A percentile compares a stretch with the other conserved stretches of the same genome.
phyloP scores from a whole-genome alignment of 2,329 filamentous ascomycete species.

The Chaetomium globosum region DNA sequence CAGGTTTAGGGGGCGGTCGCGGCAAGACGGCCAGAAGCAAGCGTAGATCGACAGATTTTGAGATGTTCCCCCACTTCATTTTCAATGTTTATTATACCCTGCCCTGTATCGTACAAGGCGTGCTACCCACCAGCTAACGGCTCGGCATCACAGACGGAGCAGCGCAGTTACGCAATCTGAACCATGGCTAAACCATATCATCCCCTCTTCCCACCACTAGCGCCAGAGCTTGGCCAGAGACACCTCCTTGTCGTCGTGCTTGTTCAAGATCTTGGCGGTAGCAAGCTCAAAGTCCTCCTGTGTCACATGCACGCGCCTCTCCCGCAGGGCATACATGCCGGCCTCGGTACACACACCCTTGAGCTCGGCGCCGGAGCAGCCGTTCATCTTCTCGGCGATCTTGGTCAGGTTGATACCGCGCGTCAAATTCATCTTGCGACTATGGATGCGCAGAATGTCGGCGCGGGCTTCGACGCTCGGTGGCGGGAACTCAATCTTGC shows the following conservation, averaged over 20 bases:
- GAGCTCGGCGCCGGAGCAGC: slow-evolving; percentile 93
- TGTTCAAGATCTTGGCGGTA: slow-evolving; percentile 98
- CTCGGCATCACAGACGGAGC: not conserved
- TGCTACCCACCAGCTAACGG: not conserved
- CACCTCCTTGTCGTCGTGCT: slow-evolving; percentile 98
- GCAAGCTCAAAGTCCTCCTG: slow-evolving; percentile 99
- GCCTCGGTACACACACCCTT: slow-evolving; percentile 99
- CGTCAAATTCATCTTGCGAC: slow-evolving; percentile 96
- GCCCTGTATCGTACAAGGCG: not conserved
- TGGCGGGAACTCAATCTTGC: slow-evolving; percentile 98
- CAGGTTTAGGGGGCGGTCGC: not conserved
- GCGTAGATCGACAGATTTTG: not conserved
- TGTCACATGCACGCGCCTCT: slow-evolving; percentile 94
- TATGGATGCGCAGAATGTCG: slow-evolving; percentile 97
- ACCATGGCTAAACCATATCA: not conserved
- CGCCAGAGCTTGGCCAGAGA: slow-evolving; percentile 79
- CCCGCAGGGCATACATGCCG: slow-evolving; percentile 95
- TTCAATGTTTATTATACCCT: not conserved
- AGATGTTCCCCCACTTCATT: not conserved
- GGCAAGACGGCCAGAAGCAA: not conserved
- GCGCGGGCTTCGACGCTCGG: slow-evolving; percentile 94
- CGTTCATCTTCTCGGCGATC: slow-evolving; percentile 99
- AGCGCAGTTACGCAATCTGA: slow-evolving; percentile 6
- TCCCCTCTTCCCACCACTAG: slow-evolving; percentile 21
- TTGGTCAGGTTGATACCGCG: slow-evolving; percentile 96